These are phyloP conservation scores for Dovyalis caffra DNA, from an alignment of 345 rosid genomes.

Conservation along the genomic window DNA sequence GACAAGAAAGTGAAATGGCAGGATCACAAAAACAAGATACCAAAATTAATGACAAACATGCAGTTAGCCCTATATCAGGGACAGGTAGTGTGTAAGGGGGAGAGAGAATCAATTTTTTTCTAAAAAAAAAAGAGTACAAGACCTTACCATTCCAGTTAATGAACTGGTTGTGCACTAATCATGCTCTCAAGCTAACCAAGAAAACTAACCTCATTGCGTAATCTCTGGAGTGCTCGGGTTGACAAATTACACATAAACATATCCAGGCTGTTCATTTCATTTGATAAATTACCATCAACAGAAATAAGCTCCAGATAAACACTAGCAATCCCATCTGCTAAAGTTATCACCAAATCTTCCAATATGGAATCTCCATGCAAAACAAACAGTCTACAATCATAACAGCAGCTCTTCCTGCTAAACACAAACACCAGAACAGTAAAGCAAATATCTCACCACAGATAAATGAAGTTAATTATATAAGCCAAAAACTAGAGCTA, in stretches of 20 bases:
- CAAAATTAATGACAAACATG: no score
- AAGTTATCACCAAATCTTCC: conserved; percentile 80
- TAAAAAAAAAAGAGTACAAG: no score
- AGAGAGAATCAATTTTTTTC: no score
- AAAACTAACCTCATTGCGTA: conserved; percentile 69
- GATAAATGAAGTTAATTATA: conserved; percentile 6
- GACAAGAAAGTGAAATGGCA: no score
- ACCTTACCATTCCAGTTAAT: background rate
- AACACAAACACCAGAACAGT: conserved; percentile 2
- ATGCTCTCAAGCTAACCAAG: background rate
- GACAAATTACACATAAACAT: conserved; percentile 68
- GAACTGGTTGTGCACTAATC: background rate
- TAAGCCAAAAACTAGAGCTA: background rate
- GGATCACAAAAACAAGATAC: no score
- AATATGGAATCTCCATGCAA: conserved; percentile 64
- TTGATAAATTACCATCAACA: conserved; percentile 70
- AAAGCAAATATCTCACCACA: conserved; percentile 9
- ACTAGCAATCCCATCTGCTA: conserved; percentile 86
- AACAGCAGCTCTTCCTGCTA: conserved; percentile 56
- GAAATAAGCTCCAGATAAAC: conserved; percentile 87
- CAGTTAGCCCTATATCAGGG: no score
- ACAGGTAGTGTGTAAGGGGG: no score
- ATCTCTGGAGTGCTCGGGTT: conserved; percentile 76
- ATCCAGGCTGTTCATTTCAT: conserved; percentile 56
- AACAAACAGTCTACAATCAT: conserved; percentile 50